These are phyloP conservation scores for Pichia californica DNA, from an alignment of 805 yeast species.

Conservation along the genomic window DNA sequence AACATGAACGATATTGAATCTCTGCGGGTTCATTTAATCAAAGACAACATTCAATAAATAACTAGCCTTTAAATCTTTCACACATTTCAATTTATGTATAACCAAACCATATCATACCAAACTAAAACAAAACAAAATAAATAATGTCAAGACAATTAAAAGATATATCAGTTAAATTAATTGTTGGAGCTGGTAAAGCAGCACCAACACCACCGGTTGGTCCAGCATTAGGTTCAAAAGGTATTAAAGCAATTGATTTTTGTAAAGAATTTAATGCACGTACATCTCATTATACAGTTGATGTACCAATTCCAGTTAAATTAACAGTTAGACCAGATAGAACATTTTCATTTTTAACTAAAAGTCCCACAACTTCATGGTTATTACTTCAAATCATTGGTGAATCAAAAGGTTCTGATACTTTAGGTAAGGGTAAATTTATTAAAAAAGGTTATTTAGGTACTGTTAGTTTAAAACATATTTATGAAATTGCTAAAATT, in stretches of 20 bases:
- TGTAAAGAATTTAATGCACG: conserved; percentile 98
- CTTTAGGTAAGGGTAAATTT: conserved; percentile 58
- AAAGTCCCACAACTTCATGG: conserved; percentile 89
- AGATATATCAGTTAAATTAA: conserved; percentile 72
- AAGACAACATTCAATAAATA: too few relatives aligned
- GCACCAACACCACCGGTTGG: conserved; percentile 99
- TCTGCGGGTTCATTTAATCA: too few relatives aligned
- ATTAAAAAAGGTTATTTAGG: conserved; percentile 29
- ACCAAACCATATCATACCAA: too few relatives aligned
- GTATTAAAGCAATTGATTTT: conserved; percentile 97
- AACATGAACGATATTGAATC: too few relatives aligned
- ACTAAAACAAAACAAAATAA: too few relatives aligned
- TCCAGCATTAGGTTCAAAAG: conserved; percentile 97
- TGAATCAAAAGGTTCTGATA: conserved; percentile 69
- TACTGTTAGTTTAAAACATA: conserved; percentile 68
- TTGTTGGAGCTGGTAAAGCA: conserved; percentile 96
- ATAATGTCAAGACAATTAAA: conserved; percentile 31
- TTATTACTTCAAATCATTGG: conserved; percentile 77
- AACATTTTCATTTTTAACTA: conserved; percentile 76
- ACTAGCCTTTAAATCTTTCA: too few relatives aligned
- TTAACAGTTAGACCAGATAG: conserved; percentile 90
- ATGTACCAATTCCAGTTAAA: conserved; percentile 83
- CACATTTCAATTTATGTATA: too few relatives aligned
- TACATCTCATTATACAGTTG: conserved; percentile 80
- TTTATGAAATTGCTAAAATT: conserved; percentile 90